Base-by-base conservation (phyloP, 106 monocot genomes). In the Dioscorea alata region DNA sequence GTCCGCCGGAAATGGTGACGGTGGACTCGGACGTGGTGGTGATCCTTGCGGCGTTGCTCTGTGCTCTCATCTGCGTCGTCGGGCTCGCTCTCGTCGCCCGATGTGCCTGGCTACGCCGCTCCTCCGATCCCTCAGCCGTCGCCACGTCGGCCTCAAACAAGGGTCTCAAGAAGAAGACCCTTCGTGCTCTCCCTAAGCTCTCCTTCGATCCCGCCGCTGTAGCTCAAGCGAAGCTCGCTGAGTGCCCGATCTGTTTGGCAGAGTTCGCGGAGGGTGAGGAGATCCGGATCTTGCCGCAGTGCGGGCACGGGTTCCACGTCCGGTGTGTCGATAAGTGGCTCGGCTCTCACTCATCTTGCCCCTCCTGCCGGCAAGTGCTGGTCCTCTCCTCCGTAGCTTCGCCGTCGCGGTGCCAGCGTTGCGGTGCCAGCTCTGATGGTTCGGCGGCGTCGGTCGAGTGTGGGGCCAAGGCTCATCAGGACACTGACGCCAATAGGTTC, bases 291-390 rank as follows among this genome's bases (percentile, higher is more conserved):
- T 71, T 91, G 15, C 91, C 91, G 31, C 78, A 61, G 74, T 91
- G 91, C 67, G 78, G 74, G 28, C 91, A 91, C 49, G 70, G 65
- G 15, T 91, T 87, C 66, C 91, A 91, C 60, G 69, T 73, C 20
- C 66, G 4, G 10, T 91, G 91, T 72, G 49, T 87, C 61, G 91
- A 91, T 63, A 69, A 42, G 68, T 91, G 87, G 87, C 76, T 91
- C 28, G 53, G 69, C 14, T 34, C 82, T 48, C 86, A 80, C 73
- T 81, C 87, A 23, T 83, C 87, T 12, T 86, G 86, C 74, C 91
- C 82, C 8, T 91, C 87, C 8, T 91, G 87, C 62, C 80, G 86
- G n/a, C 67, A 66, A 17, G 42, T 71, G 8, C 67, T 64, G 49
- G 49, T 71, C 17, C 67, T 64, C 54, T 33, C 58, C 20, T 69